Conservation (phyloP, 2,329 filamentous ascomycete species). For the Beauveria sp. region DNA sequence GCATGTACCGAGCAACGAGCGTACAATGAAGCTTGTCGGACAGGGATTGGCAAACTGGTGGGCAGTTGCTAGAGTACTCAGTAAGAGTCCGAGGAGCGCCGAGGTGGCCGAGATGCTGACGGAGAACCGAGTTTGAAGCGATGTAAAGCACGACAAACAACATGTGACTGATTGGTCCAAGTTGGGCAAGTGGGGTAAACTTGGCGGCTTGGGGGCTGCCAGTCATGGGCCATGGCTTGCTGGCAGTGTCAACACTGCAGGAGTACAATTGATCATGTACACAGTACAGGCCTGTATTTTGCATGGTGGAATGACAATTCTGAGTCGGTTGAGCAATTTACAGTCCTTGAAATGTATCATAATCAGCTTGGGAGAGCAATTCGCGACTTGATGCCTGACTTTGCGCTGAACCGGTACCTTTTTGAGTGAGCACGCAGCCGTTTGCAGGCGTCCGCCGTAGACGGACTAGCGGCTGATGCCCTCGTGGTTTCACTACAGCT, state of each 20-base stretch:
- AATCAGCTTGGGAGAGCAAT: no score
- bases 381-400: no score
- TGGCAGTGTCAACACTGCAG: no score
- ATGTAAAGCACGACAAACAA: constrained; percentile 8
- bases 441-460: not conserved
- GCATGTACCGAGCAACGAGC: not conserved
- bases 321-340: no score
- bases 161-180: constrained; percentile 9
- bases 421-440: not conserved
- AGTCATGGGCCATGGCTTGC: no score
- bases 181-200: not conserved
- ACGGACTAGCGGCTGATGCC: not conserved
- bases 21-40: not conserved
- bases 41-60: not conserved
- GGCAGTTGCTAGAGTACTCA: not conserved
- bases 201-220: not conserved
- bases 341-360: no score
- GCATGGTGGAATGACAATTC: no score
- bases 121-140: constrained; percentile 7
- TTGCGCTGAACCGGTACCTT: no score
- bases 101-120: constrained; percentile 6
- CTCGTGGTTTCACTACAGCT: not conserved
- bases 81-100: constrained; percentile 4
- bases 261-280: no score
- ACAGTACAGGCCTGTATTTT: no score